phyloP scores from a whole-genome alignment of 371 early-diverging fungal species.

The Dichotomocladium elegans region DNA sequence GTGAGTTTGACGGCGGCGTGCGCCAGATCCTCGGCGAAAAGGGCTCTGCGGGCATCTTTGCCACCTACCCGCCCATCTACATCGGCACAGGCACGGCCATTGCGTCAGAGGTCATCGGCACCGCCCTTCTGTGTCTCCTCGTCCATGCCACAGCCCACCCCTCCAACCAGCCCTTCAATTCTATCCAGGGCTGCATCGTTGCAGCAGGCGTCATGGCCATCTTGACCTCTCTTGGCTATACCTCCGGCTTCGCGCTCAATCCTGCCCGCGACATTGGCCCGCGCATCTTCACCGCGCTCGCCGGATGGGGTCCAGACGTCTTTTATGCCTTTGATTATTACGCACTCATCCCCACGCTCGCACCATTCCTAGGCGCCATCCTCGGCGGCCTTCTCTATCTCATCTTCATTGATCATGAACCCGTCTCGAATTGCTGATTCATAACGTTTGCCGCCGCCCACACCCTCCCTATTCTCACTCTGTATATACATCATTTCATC shows the following conservation, averaged over 20 bases:
- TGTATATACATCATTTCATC: neutral
- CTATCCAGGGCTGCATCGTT: constrained; percentile 61
- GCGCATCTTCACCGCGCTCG: constrained; percentile 72
- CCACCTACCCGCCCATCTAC: constrained; percentile 57
- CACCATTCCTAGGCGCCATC: constrained; percentile 71
- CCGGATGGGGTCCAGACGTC: constrained; percentile 69
- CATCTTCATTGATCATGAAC: constrained; percentile 48
- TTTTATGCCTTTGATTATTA: constrained; percentile 65
- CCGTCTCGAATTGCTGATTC: no score
- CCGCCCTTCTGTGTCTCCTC: constrained; percentile 68
- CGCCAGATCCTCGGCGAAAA: constrained; percentile 48
- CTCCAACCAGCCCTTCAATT: constrained; percentile 59
- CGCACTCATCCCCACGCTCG: constrained; percentile 76
- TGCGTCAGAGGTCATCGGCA: constrained; percentile 76
- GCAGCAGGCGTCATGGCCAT: constrained; percentile 49
- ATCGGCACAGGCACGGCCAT: constrained; percentile 61
- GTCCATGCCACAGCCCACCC: constrained; percentile 72
- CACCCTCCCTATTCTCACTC: no score
- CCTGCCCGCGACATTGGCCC: constrained; percentile 91
- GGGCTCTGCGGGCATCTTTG: constrained; percentile 69
- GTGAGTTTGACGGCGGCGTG: constrained; percentile 56
- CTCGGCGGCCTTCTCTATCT: constrained; percentile 67
- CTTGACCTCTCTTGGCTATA: constrained; percentile 55
- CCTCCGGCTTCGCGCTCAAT: constrained; percentile 80
- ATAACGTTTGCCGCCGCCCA: no score